A percentile compares a stretch with the other conserved stretches of the same genome.
Evolutionary conservation across 441 rosid genomes (phyloP).

Genomic region (Iberis amara): DNA sequence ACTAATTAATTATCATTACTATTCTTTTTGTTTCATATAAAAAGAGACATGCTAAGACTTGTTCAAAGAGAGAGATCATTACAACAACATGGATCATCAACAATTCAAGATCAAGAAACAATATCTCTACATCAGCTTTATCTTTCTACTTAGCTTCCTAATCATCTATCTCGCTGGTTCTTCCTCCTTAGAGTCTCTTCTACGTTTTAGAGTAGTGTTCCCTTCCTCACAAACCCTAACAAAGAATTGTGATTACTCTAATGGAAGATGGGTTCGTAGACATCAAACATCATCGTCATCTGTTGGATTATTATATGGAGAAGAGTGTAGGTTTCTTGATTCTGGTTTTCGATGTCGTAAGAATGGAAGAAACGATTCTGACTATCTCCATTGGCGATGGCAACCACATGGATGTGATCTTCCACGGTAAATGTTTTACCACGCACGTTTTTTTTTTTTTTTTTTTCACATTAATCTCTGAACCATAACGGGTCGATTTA

Average conservation of each 20-base stretch:
- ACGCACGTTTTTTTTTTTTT: no score
- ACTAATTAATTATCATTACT: no score
- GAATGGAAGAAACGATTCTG: conserved; percentile 41
- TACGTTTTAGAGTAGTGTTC: conserved; percentile 36
- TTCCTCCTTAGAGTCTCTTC: conserved; percentile 25
- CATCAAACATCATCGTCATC: conserved; percentile 32
- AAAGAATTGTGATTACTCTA: conserved; percentile 48
- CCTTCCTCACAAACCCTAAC: conserved; percentile 20
- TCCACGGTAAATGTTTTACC: background rate
- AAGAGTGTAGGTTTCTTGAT: conserved; percentile 74
- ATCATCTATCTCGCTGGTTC: conserved; percentile 30
- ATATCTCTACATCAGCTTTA: conserved; percentile 27
- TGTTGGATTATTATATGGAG: conserved; percentile 35
- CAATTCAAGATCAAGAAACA: conserved; percentile 35
- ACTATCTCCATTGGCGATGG: background rate
- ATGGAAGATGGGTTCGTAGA: conserved; percentile 60
- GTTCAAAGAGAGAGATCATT: no score
- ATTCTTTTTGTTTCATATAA: no score
- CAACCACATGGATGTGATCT: background rate
- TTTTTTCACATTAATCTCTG: no score
- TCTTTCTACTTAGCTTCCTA: conserved; percentile 29
- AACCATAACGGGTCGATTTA: no score
- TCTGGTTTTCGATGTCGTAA: conserved; percentile 63
- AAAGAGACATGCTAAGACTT: no score
- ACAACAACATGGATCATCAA: conserved; percentile 22